Conservation (phyloP, 2,329 filamentous ascomycete genomes). For the Aspergillus hortae region DNA sequence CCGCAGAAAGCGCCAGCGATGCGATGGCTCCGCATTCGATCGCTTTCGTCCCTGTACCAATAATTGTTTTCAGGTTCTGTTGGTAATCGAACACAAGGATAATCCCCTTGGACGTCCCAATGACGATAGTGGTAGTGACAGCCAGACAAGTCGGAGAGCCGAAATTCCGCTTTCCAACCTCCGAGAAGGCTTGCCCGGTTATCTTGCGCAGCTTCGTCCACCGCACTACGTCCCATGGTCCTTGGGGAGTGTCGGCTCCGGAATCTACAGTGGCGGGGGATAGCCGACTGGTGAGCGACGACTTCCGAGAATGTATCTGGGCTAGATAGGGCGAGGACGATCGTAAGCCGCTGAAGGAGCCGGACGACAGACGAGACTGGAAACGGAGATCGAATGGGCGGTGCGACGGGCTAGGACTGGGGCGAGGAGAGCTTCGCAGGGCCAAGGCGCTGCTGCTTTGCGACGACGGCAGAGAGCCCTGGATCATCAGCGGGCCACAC, state of each 20-base stretch:
- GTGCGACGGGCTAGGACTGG: slow-evolving; percentile 77
- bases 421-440: slow-evolving; percentile 63
- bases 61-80: slow-evolving; percentile 89
- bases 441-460: slow-evolving; percentile 72
- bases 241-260: slow-evolving; percentile 67
- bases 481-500: slow-evolving; percentile 42
- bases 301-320: slow-evolving; percentile 72
- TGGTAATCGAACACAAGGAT: slow-evolving; percentile 97
- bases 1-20: slow-evolving; percentile 83
- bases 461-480: slow-evolving; percentile 56
- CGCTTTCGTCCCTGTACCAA: slow-evolving; percentile 92
- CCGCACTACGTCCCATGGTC: slow-evolving; percentile 93
- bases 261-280: slow-evolving; percentile 55
- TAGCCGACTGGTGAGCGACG: slow-evolving; percentile 71
- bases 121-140: slow-evolving; percentile 80
- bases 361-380: slow-evolving; percentile 76
- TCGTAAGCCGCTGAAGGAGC: slow-evolving; percentile 59
- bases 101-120: slow-evolving; percentile 92
- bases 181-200: slow-evolving; percentile 84
- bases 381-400: slow-evolving; percentile 94
- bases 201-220: slow-evolving; percentile 94
- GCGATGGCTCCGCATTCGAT: slow-evolving; percentile 87
- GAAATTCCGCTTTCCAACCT: slow-evolving; percentile 87
- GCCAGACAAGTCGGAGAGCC: slow-evolving; percentile 85
- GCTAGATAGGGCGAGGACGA: slow-evolving; percentile 75